phyloP scores from a whole-genome alignment of 1,284 basidiomycete genomes.

The Leccinum pseudoinsigne region DNA sequence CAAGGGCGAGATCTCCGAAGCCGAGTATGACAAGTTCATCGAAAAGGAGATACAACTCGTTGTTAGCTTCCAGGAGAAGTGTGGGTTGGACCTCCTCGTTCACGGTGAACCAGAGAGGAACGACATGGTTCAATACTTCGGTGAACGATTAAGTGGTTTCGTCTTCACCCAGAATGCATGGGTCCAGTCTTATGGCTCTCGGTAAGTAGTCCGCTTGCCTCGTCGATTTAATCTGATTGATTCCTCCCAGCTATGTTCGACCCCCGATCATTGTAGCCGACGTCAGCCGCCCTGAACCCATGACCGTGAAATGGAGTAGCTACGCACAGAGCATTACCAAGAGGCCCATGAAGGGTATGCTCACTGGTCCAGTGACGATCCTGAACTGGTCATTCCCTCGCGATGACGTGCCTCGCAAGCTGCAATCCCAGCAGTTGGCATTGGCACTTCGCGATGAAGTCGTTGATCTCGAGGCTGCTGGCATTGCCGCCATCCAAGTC shows the following conservation, averaged over 20 bases:
- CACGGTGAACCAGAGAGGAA: constrained; percentile 99
- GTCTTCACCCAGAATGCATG: constrained; percentile 98
- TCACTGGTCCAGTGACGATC: constrained; percentile 95
- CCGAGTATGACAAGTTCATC: constrained; percentile 97
- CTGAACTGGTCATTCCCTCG: constrained; percentile 99
- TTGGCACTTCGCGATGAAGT: constrained; percentile 99
- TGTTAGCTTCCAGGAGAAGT: constrained; percentile 95
- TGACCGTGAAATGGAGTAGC: constrained; percentile 97
- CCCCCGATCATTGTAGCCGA: constrained; percentile 99
- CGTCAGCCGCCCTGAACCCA: constrained; percentile 90
- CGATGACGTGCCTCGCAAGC: constrained; percentile 94
- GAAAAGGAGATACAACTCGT: constrained; percentile 96
- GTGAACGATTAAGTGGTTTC: constrained; percentile 95
- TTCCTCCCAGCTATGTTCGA: constrained; percentile 85
- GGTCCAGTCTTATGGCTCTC: constrained; percentile 98
- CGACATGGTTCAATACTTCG: constrained; percentile 99
- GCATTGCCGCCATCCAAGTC: constrained; percentile 98
- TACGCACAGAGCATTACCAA: constrained; percentile 96
- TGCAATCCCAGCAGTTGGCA: constrained; percentile 98
- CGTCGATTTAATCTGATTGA: constrained; percentile 24
- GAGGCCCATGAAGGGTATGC: constrained; percentile 99
- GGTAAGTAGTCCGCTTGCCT: constrained; percentile 43
- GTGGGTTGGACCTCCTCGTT: constrained; percentile 96
- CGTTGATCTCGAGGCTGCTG: constrained; percentile 95
- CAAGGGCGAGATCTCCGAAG: constrained; percentile 89